These are phyloP conservation scores for Ganoderma lingzhi DNA, from an alignment of 1,284 basidiomycete species.

Conservation along the genomic window DNA sequence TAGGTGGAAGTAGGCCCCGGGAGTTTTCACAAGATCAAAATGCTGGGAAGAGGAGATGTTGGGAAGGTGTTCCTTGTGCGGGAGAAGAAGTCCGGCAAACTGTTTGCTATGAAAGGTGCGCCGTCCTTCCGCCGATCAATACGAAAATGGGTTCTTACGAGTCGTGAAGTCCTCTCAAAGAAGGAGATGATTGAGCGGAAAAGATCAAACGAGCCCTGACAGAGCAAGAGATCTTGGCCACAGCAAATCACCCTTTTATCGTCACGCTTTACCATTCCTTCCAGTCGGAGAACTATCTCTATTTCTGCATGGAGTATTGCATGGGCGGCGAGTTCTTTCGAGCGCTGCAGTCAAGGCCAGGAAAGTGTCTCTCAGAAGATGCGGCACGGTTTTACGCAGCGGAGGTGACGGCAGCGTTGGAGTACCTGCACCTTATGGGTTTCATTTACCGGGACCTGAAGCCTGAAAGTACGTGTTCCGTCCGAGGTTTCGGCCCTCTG, in stretches of 20 bases:
- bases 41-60: constrained; percentile 96
- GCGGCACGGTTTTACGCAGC: constrained; percentile 98
- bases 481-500: constrained; percentile 7
- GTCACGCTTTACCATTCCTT: constrained; percentile 98
- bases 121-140: constrained; percentile 27
- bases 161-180: constrained; percentile 84
- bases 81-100: constrained; percentile 93
- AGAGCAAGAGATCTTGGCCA: constrained; percentile 96
- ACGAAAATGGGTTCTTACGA: constrained; percentile 14
- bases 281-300: constrained; percentile 96
- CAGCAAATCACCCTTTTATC: constrained; percentile 97
- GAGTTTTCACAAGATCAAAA: constrained; percentile 94
- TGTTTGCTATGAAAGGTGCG: constrained; percentile 97
- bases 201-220: constrained; percentile 97
- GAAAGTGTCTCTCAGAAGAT: constrained; percentile 95
- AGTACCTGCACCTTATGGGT: constrained; percentile 98
- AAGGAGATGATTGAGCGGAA: constrained; percentile 99
- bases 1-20: constrained; percentile 91
- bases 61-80: constrained; percentile 95
- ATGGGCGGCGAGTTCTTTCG: constrained; percentile 99
- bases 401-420: constrained; percentile 97
- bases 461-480: constrained; percentile 87
- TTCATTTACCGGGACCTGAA: constrained; percentile 99
- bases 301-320: constrained; percentile 99
- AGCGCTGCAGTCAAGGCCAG: constrained; percentile 92